Percentiles rank a stretch among this genome's conserved stretches.
phyloP scores from a whole-genome alignment of 2,329 filamentous ascomycete genomes.

The Niveomyces coronatus region DNA sequence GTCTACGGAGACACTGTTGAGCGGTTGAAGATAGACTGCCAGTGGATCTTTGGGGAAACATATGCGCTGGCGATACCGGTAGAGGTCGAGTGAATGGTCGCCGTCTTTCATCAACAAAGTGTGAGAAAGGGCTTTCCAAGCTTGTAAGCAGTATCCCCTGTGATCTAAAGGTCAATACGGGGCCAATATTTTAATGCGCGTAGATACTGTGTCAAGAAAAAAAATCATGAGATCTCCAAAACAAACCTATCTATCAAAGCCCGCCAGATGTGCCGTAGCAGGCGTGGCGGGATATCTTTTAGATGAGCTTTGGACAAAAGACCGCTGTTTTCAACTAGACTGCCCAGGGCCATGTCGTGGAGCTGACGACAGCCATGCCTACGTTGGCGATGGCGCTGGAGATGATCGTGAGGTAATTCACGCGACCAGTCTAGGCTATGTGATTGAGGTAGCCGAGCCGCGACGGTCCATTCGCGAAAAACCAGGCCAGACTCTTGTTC shows the following conservation, averaged over 20 bases:
- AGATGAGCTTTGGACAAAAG: conserved; percentile 24
- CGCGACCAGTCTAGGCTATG: conserved; percentile 27
- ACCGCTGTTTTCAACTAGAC: conserved; percentile 28
- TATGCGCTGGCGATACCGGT: conserved; percentile 30
- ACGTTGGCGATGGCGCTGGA: conserved; percentile 14
- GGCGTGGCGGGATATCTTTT: conserved; percentile 22
- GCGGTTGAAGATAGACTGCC: conserved; percentile 25
- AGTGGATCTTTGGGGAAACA: conserved; percentile 25
- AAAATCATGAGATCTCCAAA: background rate
- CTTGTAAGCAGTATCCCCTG: conserved; percentile 28
- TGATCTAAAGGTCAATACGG: background rate
- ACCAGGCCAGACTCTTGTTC: conserved; percentile 25
- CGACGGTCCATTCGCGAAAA: conserved; percentile 27
- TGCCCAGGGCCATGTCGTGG: conserved; percentile 27
- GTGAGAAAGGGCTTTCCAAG: conserved; percentile 30
- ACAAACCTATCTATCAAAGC: conserved; percentile 29
- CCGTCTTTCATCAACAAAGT: conserved; percentile 22
- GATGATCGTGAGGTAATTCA: conserved; percentile 18
- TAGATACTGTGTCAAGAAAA: background rate
- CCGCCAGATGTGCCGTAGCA: conserved; percentile 29
- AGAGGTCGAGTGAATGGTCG: conserved; percentile 26
- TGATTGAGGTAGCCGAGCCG: conserved; percentile 16
- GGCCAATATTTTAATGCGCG: no score
- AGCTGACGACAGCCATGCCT: conserved; percentile 27
- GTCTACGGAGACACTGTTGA: conserved; percentile 25